Evolutionary conservation across 371 early-diverging fungal genomes (phyloP).

Genomic region (Circinella umbellata): DNA sequence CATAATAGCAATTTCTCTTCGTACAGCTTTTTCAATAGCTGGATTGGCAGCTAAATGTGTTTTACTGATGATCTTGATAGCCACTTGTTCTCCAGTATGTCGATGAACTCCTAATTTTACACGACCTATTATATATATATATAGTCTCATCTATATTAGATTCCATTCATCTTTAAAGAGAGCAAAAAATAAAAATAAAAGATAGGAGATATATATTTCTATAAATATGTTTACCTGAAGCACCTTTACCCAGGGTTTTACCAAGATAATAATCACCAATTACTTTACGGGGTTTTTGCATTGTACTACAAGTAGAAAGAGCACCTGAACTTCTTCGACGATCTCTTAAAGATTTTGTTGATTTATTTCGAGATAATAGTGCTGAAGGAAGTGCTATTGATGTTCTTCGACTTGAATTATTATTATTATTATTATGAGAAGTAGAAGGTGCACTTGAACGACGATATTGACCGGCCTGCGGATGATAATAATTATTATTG

Average conservation of each 20-base stretch:
- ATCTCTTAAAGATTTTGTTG: slow-evolving; percentile 37
- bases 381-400: slow-evolving; percentile 33
- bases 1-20: slow-evolving; percentile 77
- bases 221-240: slow-evolving; percentile 53
- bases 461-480: slow-evolving; percentile 24
- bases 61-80: slow-evolving; percentile 57
- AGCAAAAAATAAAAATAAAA: too few relatives aligned
- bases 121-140: slow-evolving; percentile 32
- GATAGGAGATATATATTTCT: too few relatives aligned
- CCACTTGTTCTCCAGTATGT: slow-evolving; percentile 51
- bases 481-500: slow-evolving; percentile 3
- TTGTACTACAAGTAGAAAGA: slow-evolving; percentile 35
- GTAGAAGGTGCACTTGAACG: slow-evolving; percentile 23
- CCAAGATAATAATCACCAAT: slow-evolving; percentile 59
- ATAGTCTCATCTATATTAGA: not conserved
- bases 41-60: slow-evolving; percentile 55
- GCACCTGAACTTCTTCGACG: slow-evolving; percentile 51
- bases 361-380: slow-evolving; percentile 28
- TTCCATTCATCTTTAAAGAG: too few relatives aligned
- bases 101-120: slow-evolving; percentile 52
- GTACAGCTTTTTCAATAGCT: slow-evolving; percentile 69
- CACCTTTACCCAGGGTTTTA: slow-evolving; percentile 56
- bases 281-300: slow-evolving; percentile 45
- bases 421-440: not conserved
- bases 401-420: slow-evolving; percentile 29